Base-by-base conservation (phyloP, 2,329 filamentous ascomycete genomes). In the Aspergillus sclerotialis region DNA sequence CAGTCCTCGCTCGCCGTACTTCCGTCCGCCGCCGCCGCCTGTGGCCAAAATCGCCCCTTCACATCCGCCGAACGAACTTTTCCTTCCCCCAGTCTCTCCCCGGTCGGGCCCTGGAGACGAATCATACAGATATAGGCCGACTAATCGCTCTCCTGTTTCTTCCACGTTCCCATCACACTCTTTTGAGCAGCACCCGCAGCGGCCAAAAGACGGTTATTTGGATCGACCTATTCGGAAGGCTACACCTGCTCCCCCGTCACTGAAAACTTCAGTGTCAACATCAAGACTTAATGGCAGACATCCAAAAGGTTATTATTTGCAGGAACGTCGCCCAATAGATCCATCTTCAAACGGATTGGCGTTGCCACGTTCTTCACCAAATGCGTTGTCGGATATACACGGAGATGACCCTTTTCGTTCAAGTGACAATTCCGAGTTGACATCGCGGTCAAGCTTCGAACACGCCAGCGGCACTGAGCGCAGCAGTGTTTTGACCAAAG, bases 401-500 rank as follows among this genome's bases (percentile, higher is more conserved):
- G 46, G 48, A 23, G 52, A 60, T 19, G 52, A 55, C 32, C 44
- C 47, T 5, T 56, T 72, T 15, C 68, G 78, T 15, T 69, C 73
- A 10, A 81, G 77, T 42, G 70, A 75, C 43, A 70, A 76, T 35
- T 82, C 78, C 3, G 72, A 68, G 16, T 61, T 76, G 54, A 82
- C 78, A 3, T 75, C 67, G 3, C 69, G 69, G 35, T 80, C 76
- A 11, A 80, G 75, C 50, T 61, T 70, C 26, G 61, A 74, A 32
- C 73, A 74, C 28, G 53, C 67, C 5, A 75, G 73, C 42, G 73
- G 74, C n/a, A 93, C 86, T 1, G 85, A 90, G 53, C 75, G 85
- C 41, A 93, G 85, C 58, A 94, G 88, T 53, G 72, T 92, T 32
- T 59, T 82, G 44, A 92, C 87, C 3, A 87, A 84, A 48, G 77